phyloP scores from a whole-genome alignment of 2,329 filamentous ascomycete species.

The Colletotrichum theobromicola region DNA sequence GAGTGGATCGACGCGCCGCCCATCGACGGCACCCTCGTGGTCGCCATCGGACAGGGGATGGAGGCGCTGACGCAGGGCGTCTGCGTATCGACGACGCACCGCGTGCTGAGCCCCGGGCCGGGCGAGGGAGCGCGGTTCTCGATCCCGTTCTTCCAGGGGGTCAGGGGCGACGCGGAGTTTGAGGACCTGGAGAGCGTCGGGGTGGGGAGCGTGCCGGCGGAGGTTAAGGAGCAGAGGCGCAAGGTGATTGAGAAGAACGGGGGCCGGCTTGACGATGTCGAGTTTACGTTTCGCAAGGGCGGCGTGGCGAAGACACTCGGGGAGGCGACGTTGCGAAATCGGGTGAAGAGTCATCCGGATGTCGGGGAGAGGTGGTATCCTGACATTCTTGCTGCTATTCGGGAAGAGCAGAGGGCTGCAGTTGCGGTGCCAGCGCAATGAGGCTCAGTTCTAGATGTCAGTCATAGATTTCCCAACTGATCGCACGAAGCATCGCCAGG shows the following conservation, averaged over 20 bases:
- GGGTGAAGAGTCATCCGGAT: slow-evolving; percentile 86
- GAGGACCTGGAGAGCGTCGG: slow-evolving; percentile 72
- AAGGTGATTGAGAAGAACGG: slow-evolving; percentile 61
- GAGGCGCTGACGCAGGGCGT: slow-evolving; percentile 86
- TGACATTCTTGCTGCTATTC: slow-evolving; percentile 62
- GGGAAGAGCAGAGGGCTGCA: slow-evolving; percentile 57
- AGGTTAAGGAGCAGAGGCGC: slow-evolving; percentile 66
- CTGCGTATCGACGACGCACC: slow-evolving; percentile 81
- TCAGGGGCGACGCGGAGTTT: slow-evolving; percentile 79
- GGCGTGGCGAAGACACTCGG: slow-evolving; percentile 72
- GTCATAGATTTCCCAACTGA: not conserved
- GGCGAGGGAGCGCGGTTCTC: slow-evolving; percentile 77
- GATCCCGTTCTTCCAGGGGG: slow-evolving; percentile 89
- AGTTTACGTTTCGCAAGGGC: slow-evolving; percentile 83
- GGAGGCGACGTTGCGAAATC: slow-evolving; percentile 83
- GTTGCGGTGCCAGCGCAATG: not conserved
- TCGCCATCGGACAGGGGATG: slow-evolving; percentile 86
- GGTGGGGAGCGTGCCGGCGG: slow-evolving; percentile 64
- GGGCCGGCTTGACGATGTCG: slow-evolving; percentile 75
- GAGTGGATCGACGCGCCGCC: slow-evolving; percentile 86
- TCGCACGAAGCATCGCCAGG: not conserved
- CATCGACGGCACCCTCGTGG: slow-evolving; percentile 77
- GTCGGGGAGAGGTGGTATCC: slow-evolving; percentile 85
- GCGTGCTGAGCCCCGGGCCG: slow-evolving; percentile 75
- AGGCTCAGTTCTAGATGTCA: not conserved